Evolutionary conservation across 257 asterid species (phyloP), one percentile per base, ranked within the genome.

Genomic region (Rehmannia glutinosa): DNA sequence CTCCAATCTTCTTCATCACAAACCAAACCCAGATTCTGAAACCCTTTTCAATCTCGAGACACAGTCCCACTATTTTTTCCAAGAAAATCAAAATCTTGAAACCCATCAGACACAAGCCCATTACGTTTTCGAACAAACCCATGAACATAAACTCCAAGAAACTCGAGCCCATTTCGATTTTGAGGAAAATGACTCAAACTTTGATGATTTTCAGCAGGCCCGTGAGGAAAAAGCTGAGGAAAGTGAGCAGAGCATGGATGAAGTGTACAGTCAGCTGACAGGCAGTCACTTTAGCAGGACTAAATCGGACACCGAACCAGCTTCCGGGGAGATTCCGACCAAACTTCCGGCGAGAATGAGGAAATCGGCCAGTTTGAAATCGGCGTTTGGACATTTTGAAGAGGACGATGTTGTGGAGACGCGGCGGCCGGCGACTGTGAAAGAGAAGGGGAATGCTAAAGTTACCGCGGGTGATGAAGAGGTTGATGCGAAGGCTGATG

Each of bases 401-500:
- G 88, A 71, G 78, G 83, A 68, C 17, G 77, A 78, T 1, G 73
- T 81, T 23, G 77, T 83, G 75, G 96, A 86, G 81, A 72, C 77
- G 50, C 78, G 89, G 58, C 83, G 96, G 62, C 97, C 93, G 66
- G 95, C 83, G 60, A 86, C 97, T 16, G 84, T 70, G 70, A 86
- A 64, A 72, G 92, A 73, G 77, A 72, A 35, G 28, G 78, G 72
- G 20, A 72, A 2, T 28, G 75, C 82, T 32, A 78, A 72, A 52
- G 61, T 11, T 12, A 9, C 81, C 9, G 87, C 64, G 54, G 83
- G 39, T 17, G 96, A 86, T 8, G 86, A 77, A 9, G 92, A 71
- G 25, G 96, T 91, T 0, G 96, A 91, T 66, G 90, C 95, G 0
- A 91, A 79, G 33, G 96, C 96, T 1, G 95, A 86, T 53, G 96